Percentiles rank a stretch among this genome's conserved stretches.
These are phyloP conservation scores for Inga laurina DNA, from an alignment of 306 rosid genomes.

Conservation along the genomic window DNA sequence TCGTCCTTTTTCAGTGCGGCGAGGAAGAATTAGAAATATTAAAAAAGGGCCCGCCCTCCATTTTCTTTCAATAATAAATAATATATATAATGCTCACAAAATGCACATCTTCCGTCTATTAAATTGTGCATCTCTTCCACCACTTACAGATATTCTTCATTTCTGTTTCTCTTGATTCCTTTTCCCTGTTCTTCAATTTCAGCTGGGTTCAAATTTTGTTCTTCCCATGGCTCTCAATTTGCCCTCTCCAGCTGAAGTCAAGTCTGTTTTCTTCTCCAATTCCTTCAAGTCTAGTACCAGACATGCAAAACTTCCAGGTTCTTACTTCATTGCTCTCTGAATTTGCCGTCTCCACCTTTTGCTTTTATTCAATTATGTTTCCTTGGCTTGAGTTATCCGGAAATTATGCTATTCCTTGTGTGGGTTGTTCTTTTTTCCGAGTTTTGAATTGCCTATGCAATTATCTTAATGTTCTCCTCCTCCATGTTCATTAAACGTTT, in stretches of 20 bases:
- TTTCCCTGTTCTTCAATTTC: conserved; percentile 14
- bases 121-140: conserved; percentile 29
- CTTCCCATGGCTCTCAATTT: conserved; percentile 72
- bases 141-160: conserved; percentile 27
- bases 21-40: neutral
- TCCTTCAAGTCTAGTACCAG: conserved; percentile 55
- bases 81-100: neutral
- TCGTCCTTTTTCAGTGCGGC: neutral
- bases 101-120: conserved; percentile 25
- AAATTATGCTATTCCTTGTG: neutral
- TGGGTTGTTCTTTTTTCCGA: neutral
- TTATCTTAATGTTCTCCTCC: neutral
- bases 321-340: conserved; percentile 13
- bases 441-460: neutral
- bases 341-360: neutral
- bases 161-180: conserved; percentile 12
- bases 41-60: conserved; percentile 14
- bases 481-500: neutral
- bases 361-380: neutral
- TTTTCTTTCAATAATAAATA: neutral
- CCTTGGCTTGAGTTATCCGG: neutral
- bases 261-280: conserved; percentile 66
- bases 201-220: conserved; percentile 2
- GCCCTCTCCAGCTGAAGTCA: conserved; percentile 73
- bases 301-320: conserved; percentile 72